A percentile compares a stretch with the other conserved stretches of the same genome.
phyloP scores from a whole-genome alignment of 1,284 basidiomycete genomes.

The Ceratobasidium sp. region DNA sequence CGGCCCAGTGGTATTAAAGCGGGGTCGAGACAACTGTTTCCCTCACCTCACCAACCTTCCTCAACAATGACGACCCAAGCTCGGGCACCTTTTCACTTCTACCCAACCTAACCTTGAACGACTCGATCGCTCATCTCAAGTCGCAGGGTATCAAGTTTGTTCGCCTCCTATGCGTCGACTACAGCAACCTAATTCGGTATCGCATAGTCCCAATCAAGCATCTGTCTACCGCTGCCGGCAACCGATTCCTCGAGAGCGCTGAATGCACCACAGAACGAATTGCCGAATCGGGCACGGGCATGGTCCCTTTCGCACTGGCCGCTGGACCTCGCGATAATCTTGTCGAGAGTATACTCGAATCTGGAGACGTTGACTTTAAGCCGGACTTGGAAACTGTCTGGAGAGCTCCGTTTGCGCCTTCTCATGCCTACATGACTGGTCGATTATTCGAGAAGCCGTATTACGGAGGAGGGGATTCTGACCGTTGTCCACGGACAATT shows the following conservation, averaged over 20 bases:
- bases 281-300: conserved; percentile 57
- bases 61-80: too few species aligned
- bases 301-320: conserved; percentile 58
- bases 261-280: neutral
- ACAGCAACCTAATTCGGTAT: conserved; percentile 60
- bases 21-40: too few species aligned
- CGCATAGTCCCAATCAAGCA: conserved; percentile 62
- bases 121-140: conserved; percentile 6
- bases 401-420: conserved; percentile 60
- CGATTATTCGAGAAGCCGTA: conserved; percentile 66
- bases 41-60: too few species aligned
- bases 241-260: neutral
- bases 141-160: conserved; percentile 49
- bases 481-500: conserved; percentile 62
- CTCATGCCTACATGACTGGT: conserved; percentile 66
- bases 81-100: too few species aligned
- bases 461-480: conserved; percentile 50
- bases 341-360: conserved; percentile 51
- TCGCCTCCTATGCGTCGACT: conserved; percentile 67
- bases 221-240: conserved; percentile 60
- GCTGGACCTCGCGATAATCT: conserved; percentile 51
- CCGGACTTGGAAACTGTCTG: conserved; percentile 61
- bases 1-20: too few species aligned
- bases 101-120: neutral
- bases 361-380: conserved; percentile 64